Evolutionary conservation across 768 basidiomycete genomes (phyloP), one percentile per base, ranked within the genome.

Genomic region (Phaffia australis): DNA sequence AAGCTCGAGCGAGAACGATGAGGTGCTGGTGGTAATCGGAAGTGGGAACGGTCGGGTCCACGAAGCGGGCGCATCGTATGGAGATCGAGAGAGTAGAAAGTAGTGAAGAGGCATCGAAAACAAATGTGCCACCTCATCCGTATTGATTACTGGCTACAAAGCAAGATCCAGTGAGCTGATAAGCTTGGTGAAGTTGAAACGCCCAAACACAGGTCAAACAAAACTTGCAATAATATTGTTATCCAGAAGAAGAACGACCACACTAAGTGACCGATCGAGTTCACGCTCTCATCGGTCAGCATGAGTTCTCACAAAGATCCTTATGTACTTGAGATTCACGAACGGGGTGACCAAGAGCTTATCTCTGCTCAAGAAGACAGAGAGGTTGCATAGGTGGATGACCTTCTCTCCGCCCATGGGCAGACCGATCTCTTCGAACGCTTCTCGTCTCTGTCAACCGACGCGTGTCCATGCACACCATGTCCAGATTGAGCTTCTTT

Each of bases 391-490:
- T 3, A 93, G 78, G 3, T 88, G 73, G 0, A 87, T 88, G 0
- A 87, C 83, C 71, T 85, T 86, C 32, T 77, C 78, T 71, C 79
- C 79, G 75, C 92, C 87, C 32, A 76, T 78, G 0, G 89, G 85
- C 9, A 94, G 79, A n/a, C 90, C 90, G 54, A 93, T 86, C 90
- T 94, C 91, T 76, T 94, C 91, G 66, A 83, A 91, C 0, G 90
- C 89, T 78, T 93, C 90, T 52, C 90, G 81, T 63, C 91, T 78
- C 89, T 91, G 58, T 14, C n/a, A 6, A 48, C 35, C 2, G 29
- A 18, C 14, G 42, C 64, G 56, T 32, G 58, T 68, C 58, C 23
- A 42, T 42, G 35, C 6, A 42, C 35, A 4, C 35, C 35, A 11
- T 42, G n/a, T n/a, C n/a, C n/a, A 42, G 35, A 42, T 42, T 42